Conservation (phyloP, 768 basidiomycete species). For the Galerina marginata region DNA sequence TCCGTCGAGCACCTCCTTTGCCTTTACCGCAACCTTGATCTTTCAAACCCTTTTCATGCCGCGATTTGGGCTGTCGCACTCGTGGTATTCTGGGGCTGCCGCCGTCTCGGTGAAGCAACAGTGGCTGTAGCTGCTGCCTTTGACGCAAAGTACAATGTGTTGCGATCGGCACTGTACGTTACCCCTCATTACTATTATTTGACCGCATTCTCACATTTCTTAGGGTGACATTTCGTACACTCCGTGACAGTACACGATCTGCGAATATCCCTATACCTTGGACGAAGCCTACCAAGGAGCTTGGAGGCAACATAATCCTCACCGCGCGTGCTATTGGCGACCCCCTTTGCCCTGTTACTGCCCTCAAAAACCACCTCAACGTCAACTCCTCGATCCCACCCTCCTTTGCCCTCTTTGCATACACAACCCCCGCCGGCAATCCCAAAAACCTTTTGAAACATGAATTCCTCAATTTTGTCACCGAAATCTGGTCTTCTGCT, state of each 20-base stretch:
- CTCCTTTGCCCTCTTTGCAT: slow-evolving; percentile 16
- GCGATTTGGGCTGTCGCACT: slow-evolving; percentile 41
- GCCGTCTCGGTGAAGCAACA: slow-evolving; percentile 34
- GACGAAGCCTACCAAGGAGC: slow-evolving; percentile 34
- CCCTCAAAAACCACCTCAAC: slow-evolving; percentile 9
- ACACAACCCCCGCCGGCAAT: not conserved
- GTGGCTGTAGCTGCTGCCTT: slow-evolving; percentile 11
- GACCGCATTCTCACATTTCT: not conserved
- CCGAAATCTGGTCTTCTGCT: slow-evolving; percentile 10
- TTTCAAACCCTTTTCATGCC: slow-evolving; percentile 32
- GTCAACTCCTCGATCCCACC: not conserved
- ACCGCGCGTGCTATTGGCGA: slow-evolving; percentile 10
- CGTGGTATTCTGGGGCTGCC: slow-evolving; percentile 40
- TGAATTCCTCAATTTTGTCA: slow-evolving; percentile 12
- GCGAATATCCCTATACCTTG: slow-evolving; percentile 34
- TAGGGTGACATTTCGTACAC: not conserved
- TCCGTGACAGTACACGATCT: slow-evolving; percentile 11
- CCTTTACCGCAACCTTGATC: slow-evolving; percentile 27
- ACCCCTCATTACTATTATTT: too few relatives aligned
- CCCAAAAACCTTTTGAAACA: slow-evolving; percentile 7
- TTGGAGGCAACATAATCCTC: slow-evolving; percentile 13
- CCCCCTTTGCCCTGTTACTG: slow-evolving; percentile 6
- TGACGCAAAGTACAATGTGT: not conserved
- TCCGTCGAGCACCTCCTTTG: slow-evolving; percentile 37
- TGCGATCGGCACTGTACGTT: not conserved